A percentile compares a stretch with the other conserved stretches of the same genome.
Conservation (phyloP, 1,139 yeast species). For the Sugiyamaella grinbergsii region DNA sequence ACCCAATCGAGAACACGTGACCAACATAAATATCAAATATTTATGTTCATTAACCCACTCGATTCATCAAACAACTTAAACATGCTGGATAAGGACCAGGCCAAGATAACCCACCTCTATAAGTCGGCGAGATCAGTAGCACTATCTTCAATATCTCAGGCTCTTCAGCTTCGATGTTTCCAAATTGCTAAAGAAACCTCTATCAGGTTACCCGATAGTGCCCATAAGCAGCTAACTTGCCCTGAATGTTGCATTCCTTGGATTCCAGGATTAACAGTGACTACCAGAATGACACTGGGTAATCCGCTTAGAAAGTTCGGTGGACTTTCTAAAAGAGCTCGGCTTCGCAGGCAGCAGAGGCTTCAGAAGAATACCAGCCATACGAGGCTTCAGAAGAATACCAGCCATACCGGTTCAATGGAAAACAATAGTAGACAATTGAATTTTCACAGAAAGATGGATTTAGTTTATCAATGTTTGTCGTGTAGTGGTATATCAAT, state of each 20-base stretch:
- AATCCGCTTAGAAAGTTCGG: slow-evolving; percentile 17
- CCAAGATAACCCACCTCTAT: slow-evolving; percentile 21
- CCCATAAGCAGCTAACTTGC: slow-evolving; percentile 25
- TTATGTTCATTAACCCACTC: no score
- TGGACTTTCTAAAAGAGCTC: slow-evolving; percentile 23
- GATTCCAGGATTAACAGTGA: slow-evolving; percentile 34
- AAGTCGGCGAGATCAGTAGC: slow-evolving; percentile 24
- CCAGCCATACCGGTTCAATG: background rate
- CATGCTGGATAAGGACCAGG: background rate
- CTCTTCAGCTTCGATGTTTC: slow-evolving; percentile 22
- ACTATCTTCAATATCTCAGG: slow-evolving; percentile 22
- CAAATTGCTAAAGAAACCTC: slow-evolving; percentile 20
- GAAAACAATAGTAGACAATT: no score
- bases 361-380: background rate
- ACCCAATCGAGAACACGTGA: no score
- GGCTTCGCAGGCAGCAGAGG: slow-evolving; percentile 9
- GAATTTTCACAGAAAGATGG: slow-evolving; percentile 5
- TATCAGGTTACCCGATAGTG: slow-evolving; percentile 22
- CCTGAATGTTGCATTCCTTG: slow-evolving; percentile 29
- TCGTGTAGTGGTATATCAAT: slow-evolving; percentile 3
- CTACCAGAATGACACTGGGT: slow-evolving; percentile 24
- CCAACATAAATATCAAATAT: no score
- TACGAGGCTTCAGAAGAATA: slow-evolving; percentile 4
- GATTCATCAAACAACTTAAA: no score
- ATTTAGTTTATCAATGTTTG: slow-evolving; percentile 17